A percentile compares a stretch with the other conserved stretches of the same genome.
Conservation (phyloP, 148 eudicot genomes). For the Rhododendron griersonianum region DNA sequence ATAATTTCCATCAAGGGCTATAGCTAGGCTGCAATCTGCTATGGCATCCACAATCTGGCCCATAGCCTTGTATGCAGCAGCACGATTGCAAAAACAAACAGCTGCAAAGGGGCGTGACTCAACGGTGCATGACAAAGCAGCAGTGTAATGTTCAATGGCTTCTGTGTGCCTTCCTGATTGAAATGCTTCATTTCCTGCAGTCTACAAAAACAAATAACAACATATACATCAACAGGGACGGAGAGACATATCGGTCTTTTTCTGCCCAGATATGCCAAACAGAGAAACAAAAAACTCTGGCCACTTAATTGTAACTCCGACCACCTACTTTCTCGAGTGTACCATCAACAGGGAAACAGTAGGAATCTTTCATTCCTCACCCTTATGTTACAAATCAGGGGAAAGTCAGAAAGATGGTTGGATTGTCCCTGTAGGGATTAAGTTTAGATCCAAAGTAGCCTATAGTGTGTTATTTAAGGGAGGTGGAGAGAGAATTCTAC, state of each 20-base stretch:
- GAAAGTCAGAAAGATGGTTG: background rate
- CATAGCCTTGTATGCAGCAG: constrained; percentile 86
- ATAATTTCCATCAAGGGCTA: constrained; percentile 84
- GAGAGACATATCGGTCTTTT: background rate
- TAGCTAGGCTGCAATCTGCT: constrained; percentile 93
- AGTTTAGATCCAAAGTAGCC: background rate
- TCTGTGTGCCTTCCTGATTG: constrained; percentile 72
- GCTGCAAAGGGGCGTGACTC: constrained; percentile 91
- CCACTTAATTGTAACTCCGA: background rate
- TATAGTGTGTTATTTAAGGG: background rate
- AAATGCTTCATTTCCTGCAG: constrained; percentile 91
- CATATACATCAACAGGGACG: background rate
- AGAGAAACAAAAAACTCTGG: background rate
- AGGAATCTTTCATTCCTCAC: background rate
- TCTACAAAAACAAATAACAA: constrained; percentile 32
- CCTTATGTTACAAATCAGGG: background rate
- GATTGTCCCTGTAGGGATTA: background rate
- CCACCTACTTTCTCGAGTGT: background rate
- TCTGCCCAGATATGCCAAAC: background rate
- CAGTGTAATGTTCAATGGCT: constrained; percentile 83
- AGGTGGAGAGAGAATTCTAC: background rate
- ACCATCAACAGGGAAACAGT: background rate
- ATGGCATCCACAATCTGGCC: constrained; percentile 77
- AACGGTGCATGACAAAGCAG: constrained; percentile 73
- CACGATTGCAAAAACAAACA: constrained; percentile 88